These are phyloP conservation scores for Cladosporium sp. DNA, from an alignment of 2,329 filamentous ascomycete species.

Conservation along the genomic window DNA sequence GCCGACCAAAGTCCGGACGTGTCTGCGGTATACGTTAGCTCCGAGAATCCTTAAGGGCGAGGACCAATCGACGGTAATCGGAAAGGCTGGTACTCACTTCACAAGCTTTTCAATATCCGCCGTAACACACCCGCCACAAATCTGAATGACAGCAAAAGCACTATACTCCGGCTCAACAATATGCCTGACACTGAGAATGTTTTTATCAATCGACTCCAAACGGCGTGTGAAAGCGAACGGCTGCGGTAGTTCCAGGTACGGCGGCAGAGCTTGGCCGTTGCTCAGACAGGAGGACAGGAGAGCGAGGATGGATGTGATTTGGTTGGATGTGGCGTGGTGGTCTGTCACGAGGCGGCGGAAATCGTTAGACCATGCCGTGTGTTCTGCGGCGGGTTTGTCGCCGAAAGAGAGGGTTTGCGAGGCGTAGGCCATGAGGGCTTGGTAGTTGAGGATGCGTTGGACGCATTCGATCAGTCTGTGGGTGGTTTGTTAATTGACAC, in stretches of 20 bases:
- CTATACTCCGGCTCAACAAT: conserved; percentile 60
- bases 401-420: conserved; percentile 47
- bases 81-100: conserved; percentile 47
- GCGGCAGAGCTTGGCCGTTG: conserved; percentile 63
- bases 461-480: conserved; percentile 54
- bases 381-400: conserved; percentile 34
- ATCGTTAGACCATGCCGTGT: conserved; percentile 55
- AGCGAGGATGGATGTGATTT: conserved; percentile 62
- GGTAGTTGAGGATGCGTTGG: conserved; percentile 60
- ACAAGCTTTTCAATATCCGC: conserved; percentile 63
- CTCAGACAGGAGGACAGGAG: conserved; percentile 63
- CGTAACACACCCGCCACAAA: conserved; percentile 62
- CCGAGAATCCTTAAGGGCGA: too few relatives aligned
- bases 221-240: conserved; percentile 55
- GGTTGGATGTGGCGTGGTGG: conserved; percentile 58
- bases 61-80: conserved; percentile 35
- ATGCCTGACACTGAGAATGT: conserved; percentile 59
- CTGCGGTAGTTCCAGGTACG: conserved; percentile 60
- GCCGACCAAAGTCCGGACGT: conserved; percentile 61
- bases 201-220: conserved; percentile 53
- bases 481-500: neutral
- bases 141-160: conserved; percentile 68
- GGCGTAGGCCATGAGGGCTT: conserved; percentile 61
- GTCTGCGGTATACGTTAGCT: conserved; percentile 22
- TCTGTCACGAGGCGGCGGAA: conserved; percentile 53